Base-by-base conservation (phyloP, 768 basidiomycete species). In the Gloeophyllum trabeum region DNA sequence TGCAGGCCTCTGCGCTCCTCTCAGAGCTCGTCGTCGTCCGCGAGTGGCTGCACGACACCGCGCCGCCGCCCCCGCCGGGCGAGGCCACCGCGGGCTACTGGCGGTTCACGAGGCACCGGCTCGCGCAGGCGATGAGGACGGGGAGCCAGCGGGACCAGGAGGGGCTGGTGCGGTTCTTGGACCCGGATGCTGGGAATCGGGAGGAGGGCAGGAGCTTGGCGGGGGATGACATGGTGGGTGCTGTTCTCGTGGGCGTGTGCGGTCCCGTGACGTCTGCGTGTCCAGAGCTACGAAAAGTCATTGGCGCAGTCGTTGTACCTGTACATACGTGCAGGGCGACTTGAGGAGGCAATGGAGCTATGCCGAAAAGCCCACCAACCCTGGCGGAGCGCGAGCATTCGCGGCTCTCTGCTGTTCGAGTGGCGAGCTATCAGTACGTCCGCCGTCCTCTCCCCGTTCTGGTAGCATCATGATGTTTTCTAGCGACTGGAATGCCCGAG, bases 331-430 rank as follows among this genome's bases (percentile, higher is more conserved):
- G 80, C 84, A 4, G 93, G 93, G n/a, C 66, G 80, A 45, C 59
- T 94, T 22, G 86, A 86, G 7, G 81, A 88, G 7, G 94, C 92
- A 0, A 66, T 92, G 3, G 81, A 87, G 24, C 61, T 90, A 14
- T 92, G 89, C 54, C 66, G 80, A 48, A 77, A 76, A 51, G 82
- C 84, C 0, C 81, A 90, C 47, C 87, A 93, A 48, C 84, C 89
- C 0, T 97, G 93, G 94, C 71, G 91, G 19, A 89, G 90, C 2
- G 90, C 92, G 1, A 85, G 80, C 43, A 75, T 98, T 34, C 79
- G 85, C 4, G 94, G 94, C 1, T 82, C 87, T 1, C 59, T 78
- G 22, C 57, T 90, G 16, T 93, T 89, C 53, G 67, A 71, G 24
- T 92, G 89, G 83, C 66, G 67, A 35, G 72, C 75, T 0, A 70